Base-by-base conservation (phyloP, 2,329 filamentous ascomycete genomes). In the Paraphoma sp. region DNA sequence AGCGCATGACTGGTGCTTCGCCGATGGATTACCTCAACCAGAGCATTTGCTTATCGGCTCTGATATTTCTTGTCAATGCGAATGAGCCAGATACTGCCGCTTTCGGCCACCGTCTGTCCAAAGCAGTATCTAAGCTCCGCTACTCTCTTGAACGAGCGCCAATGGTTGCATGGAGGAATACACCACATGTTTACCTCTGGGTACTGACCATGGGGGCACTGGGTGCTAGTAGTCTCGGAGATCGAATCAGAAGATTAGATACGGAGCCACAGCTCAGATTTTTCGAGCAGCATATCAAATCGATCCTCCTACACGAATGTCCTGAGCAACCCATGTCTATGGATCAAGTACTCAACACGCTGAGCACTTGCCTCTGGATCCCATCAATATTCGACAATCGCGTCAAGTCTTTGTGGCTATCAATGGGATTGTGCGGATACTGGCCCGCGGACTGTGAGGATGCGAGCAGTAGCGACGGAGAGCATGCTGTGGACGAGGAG, bases 161-260 rank as follows among this genome's bases (percentile, higher is more conserved):
- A 8, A 44, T 64, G 3, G 51, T 58, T n/a, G 41, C 50, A 5
- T 75, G 71, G 71, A 47, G 46, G 17, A 59, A 58, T 5, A 54
- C 62, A 1, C 61, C 64, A 1, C 66, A 70, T 46, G 45, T 72
- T 0, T 51, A 73, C 12, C 60, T 73, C 23, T 75, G 72, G 72
- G 65, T 60, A 23, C 41, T 72, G 1, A 72, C 71, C 0, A 68
- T 75, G 58, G 72, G 71, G 10, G 64, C 64, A 4, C 41, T 73
- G 9, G 72, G 64, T 7, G 64, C 69, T 0, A 64, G 29, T 59
- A 58, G 9, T 53, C 57, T 38, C 29, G 47, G 31, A 50, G 60
- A 56, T 31, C 6, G 42, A 41, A 17, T 48, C 8, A 36, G 51
- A 5, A 7, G 44, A 40, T 28, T 29, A 14, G 17, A 7, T n/a